Evolutionary conservation across 2,329 filamentous ascomycete genomes (phyloP), one percentile per base, ranked within the genome.

Genomic region (Apiospora marii): DNA sequence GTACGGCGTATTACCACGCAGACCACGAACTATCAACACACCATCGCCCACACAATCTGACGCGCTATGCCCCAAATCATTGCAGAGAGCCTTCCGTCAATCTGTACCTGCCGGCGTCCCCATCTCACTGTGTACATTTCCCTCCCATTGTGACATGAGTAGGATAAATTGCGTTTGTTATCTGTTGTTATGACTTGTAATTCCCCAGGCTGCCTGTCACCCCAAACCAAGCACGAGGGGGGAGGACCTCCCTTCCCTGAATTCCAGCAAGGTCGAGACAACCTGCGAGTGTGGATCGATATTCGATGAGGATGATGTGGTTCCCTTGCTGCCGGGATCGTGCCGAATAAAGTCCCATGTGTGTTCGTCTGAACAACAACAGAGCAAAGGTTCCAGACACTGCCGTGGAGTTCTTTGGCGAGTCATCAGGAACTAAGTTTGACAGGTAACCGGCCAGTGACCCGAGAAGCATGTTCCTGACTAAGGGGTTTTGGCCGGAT

Each of bases 401-500:
- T 41, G 37, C 10, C 19, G 58, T n/a, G 30, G 58, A 14, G 13
- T 14, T 58, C 4, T 58, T 41, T 41, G 19, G 58, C 58, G 58
- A 64, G 58, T 64, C 58, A 64, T n/a, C 58, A 4, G 22, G 34
- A 64, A 41, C 58, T 64, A n/a, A 41, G 58, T 64, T 64, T 64
- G 58, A 64, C 58, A 41, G 58, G 58, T n/a, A 64, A 41, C 58
- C 58, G 58, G n/a, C 13, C 58, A 4, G n/a, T n/a, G 22, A 14
- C 34, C 34, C n/a, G 34, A 14, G 24, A 64, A 64, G 30, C 13
- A 12, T 64, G 58, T 64, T 64, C 58, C 58, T 64, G 58, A 64
- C 58, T 64, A 64, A 64, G 58, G 58, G 19, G 22, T 16, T 53
- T 34, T 24, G 34, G 58, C 22, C 58, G 58, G 58, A 64, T 41